phyloP scores from a whole-genome alignment of 139 green algal species.

The Picochlorum sp. region DNA sequence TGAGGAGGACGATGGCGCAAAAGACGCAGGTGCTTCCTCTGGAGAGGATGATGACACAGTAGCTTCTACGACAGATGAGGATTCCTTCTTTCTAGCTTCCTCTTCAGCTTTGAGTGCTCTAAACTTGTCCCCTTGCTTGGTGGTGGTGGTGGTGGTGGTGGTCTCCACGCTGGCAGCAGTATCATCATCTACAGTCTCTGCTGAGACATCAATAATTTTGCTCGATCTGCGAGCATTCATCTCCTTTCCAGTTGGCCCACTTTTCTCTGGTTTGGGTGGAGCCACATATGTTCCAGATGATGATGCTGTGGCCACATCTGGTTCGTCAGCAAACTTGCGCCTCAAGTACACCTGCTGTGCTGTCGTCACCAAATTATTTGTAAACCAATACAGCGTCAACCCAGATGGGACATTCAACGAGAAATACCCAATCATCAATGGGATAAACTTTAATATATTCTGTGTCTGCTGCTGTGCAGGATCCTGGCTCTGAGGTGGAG shows the following conservation, averaged over 20 bases:
- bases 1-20: no score
- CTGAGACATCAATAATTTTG: slow-evolving; percentile 26
- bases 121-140: slow-evolving; percentile 49
- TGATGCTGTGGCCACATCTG: background rate
- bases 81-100: slow-evolving; percentile 52
- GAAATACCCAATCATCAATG: slow-evolving; percentile 97
- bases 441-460: slow-evolving; percentile 93
- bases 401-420: slow-evolving; percentile 94
- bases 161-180: background rate
- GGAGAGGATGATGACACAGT: background rate
- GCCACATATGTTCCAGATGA: slow-evolving; percentile 24
- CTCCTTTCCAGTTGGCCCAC: slow-evolving; percentile 27
- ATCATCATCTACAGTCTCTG: background rate
- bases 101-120: slow-evolving; percentile 62
- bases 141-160: background rate
- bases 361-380: slow-evolving; percentile 93
- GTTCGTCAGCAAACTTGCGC: slow-evolving; percentile 9
- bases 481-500: slow-evolving; percentile 40
- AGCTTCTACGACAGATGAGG: background rate
- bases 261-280: slow-evolving; percentile 35
- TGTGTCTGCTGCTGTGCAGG: slow-evolving; percentile 58
- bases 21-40: background rate
- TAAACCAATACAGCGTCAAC: slow-evolving; percentile 97
- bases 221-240: slow-evolving; percentile 34
- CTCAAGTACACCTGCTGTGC: slow-evolving; percentile 59